phyloP scores from a whole-genome alignment of 306 rosid genomes.

The Cyclanthera cordifolia region DNA sequence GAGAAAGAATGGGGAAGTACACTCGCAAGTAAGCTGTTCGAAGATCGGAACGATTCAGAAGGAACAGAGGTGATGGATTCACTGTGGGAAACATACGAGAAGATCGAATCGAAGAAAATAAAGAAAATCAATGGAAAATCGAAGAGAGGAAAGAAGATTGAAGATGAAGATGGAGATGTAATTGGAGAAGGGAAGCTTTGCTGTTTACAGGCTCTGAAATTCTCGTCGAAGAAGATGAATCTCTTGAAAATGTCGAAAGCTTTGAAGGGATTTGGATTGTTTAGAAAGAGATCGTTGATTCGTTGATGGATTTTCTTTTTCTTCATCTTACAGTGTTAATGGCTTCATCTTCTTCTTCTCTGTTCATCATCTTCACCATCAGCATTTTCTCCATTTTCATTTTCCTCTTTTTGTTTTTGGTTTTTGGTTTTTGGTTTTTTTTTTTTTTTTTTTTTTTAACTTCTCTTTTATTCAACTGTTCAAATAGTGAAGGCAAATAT shows the following conservation, averaged over 20 bases:
- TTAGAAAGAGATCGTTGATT: constrained; percentile 11
- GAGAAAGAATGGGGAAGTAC: constrained; percentile 97
- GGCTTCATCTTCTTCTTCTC: neutral
- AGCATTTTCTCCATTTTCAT: neutral
- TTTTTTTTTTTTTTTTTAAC: too few species aligned
- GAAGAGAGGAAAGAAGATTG: constrained; percentile 19
- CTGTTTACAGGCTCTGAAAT: constrained; percentile 82
- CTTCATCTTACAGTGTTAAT: neutral
- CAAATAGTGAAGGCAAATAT: constrained; percentile 3
- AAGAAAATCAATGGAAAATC: constrained; percentile 19
- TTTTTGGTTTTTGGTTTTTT: too few species aligned
- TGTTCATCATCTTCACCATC: too few species aligned
- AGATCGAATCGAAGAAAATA: constrained; percentile 8
- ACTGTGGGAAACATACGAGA: constrained; percentile 79
- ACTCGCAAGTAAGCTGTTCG: constrained; percentile 84
- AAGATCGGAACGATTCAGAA: constrained; percentile 55
- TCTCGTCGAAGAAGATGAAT: constrained; percentile 86
- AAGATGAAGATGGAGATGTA: constrained; percentile 27
- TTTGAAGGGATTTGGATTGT: constrained; percentile 72
- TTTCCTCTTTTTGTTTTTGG: neutral
- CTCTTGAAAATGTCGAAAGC: constrained; percentile 61
- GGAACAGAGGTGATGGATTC: constrained; percentile 79
- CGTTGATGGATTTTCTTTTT: neutral
- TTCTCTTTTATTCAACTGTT: neutral
- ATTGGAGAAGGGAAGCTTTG: constrained; percentile 35